phyloP scores from a whole-genome alignment of 495 filamentous ascomycete species.

The Penicillium diatomitis region DNA sequence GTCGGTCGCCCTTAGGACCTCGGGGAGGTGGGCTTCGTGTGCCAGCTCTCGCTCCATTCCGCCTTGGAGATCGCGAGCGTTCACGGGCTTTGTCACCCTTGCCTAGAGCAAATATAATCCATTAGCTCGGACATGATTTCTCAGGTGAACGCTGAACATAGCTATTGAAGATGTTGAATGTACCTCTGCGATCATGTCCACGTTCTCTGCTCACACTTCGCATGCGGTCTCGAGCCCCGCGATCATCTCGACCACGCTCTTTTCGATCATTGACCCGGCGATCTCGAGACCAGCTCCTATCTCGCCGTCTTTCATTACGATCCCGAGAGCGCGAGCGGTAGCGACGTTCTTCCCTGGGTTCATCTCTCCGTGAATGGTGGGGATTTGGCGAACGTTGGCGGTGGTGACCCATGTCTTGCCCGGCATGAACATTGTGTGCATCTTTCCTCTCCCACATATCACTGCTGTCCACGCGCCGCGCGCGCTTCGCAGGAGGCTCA shows the following conservation, averaged over 20 bases:
- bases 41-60: constrained; percentile 29
- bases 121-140: too few species aligned
- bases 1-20: constrained; percentile 23
- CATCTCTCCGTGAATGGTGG: constrained; percentile 25
- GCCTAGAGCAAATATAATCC: neutral
- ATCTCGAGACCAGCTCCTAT: constrained; percentile 40
- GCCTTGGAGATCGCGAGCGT: constrained; percentile 31
- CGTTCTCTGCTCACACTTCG: constrained; percentile 41
- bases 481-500: constrained; percentile 46
- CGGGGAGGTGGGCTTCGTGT: constrained; percentile 27
- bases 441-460: constrained; percentile 46
- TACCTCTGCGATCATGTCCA: constrained; percentile 35
- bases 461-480: constrained; percentile 43
- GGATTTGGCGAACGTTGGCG: constrained; percentile 24
- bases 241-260: constrained; percentile 34
- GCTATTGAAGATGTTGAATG: neutral
- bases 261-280: constrained; percentile 29
- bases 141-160: too few species aligned
- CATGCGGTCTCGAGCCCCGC: constrained; percentile 30
- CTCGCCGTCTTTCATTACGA: constrained; percentile 28
- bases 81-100: constrained; percentile 34
- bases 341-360: constrained; percentile 27
- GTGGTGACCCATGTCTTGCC: constrained; percentile 26
- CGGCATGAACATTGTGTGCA: constrained; percentile 16
- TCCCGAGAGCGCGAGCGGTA: constrained; percentile 38